Evolutionary conservation across 805 yeast species (phyloP).

Genomic region (Tetrapisispora pingtungensis): DNA sequence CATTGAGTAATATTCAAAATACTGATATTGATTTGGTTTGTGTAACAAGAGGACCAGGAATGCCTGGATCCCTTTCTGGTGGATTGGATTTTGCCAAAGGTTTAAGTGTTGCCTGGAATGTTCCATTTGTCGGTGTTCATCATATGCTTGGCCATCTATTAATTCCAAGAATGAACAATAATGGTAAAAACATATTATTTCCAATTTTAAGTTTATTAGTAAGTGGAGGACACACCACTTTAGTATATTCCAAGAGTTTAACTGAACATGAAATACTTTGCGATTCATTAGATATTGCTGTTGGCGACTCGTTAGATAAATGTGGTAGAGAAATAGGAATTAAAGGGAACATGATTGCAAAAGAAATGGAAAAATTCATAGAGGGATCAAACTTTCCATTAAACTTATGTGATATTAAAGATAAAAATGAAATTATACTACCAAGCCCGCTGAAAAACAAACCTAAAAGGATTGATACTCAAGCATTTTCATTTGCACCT

Average conservation of each 20-base stretch:
- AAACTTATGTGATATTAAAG: background rate
- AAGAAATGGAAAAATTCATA: constrained; percentile 58
- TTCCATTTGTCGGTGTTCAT: constrained; percentile 81
- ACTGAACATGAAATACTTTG: constrained; percentile 61
- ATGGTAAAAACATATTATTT: constrained; percentile 35
- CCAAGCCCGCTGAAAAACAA: constrained; percentile 48
- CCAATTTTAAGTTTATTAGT: constrained; percentile 72
- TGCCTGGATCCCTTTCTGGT: constrained; percentile 78
- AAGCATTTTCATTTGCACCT: constrained; percentile 69
- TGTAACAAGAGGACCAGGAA: constrained; percentile 94
- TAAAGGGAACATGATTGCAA: constrained; percentile 76
- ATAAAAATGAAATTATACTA: constrained; percentile 15
- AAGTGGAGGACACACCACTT: constrained; percentile 92
- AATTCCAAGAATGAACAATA: constrained; percentile 46
- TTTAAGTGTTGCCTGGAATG: constrained; percentile 61
- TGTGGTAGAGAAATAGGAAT: constrained; percentile 82
- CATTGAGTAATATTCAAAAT: constrained; percentile 25
- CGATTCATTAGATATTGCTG: constrained; percentile 78
- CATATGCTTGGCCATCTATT: constrained; percentile 93
- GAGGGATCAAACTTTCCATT: background rate
- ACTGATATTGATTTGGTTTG: constrained; percentile 52
- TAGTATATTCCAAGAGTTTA: constrained; percentile 56
- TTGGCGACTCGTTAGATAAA: constrained; percentile 89
- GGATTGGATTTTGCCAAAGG: constrained; percentile 85
- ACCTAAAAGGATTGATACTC: constrained; percentile 35